Conservation (phyloP, 768 basidiomycete species). For the Phanerochaete sordida region DNA sequence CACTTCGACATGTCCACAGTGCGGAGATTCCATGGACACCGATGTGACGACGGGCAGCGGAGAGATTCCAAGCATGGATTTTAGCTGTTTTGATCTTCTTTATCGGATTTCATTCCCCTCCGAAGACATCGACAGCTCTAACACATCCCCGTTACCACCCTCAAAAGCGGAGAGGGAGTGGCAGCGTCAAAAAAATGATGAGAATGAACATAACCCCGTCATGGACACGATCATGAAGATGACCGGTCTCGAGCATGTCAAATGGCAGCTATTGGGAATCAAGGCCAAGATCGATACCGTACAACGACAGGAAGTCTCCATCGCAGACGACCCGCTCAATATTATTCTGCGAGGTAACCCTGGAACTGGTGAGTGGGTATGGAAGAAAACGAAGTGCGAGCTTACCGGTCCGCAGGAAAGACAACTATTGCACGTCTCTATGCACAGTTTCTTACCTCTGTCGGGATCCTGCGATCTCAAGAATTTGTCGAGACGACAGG, state of each 20-base stretch:
- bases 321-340: constrained; percentile 58
- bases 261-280: constrained; percentile 51
- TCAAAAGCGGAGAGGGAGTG: constrained; percentile 37
- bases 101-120: no score
- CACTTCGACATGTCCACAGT: constrained; percentile 38
- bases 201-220: constrained; percentile 45
- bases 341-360: constrained; percentile 68
- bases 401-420: constrained; percentile 42
- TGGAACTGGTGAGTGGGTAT: constrained; percentile 66
- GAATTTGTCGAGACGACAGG: constrained; percentile 63
- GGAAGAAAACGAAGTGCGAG: background rate
- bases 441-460: constrained; percentile 55
- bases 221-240: constrained; percentile 68
- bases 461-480: constrained; percentile 48
- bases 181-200: constrained; percentile 52
- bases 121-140: background rate
- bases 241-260: constrained; percentile 68
- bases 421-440: constrained; percentile 67
- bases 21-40: constrained; percentile 41
- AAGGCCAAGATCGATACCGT: constrained; percentile 55
- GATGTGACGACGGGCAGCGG: constrained; percentile 36
- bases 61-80: constrained; percentile 40
- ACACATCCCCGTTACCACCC: background rate
- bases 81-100: no score
- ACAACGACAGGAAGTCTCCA: constrained; percentile 46